Evolutionary conservation across 768 basidiomycete genomes (phyloP).

Genomic region (Psilocybe sp.): DNA sequence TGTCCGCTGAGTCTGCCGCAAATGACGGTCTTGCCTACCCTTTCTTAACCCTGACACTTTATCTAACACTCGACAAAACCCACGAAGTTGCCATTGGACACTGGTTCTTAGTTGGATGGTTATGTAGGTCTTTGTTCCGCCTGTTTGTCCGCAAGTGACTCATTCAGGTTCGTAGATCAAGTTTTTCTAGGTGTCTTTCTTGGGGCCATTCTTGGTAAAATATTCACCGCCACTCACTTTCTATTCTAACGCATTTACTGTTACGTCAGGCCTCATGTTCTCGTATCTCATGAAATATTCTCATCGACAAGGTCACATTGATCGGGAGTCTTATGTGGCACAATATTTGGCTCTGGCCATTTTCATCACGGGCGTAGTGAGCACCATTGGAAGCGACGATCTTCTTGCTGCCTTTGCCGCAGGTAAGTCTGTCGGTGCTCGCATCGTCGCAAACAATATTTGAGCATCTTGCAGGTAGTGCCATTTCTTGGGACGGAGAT

Average conservation of each 20-base stretch:
- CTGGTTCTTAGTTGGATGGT: conserved; percentile 86
- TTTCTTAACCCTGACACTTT: conserved; percentile 83
- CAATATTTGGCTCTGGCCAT: conserved; percentile 76
- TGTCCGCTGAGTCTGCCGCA: conserved; percentile 88
- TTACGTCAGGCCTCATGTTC: conserved; percentile 52
- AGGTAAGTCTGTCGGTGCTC: conserved; percentile 34
- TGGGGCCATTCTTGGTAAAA: conserved; percentile 54
- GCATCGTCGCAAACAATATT: neutral
- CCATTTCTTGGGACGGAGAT: conserved; percentile 90
- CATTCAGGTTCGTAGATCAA: conserved; percentile 50
- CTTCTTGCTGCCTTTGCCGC: conserved; percentile 87
- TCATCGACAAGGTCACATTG: conserved; percentile 25
- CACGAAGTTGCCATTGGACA: conserved; percentile 64
- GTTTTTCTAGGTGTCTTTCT: conserved; percentile 72
- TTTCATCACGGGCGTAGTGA: conserved; percentile 74
- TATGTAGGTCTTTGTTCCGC: conserved; percentile 47
- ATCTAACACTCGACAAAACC: conserved; percentile 72
- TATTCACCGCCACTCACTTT: neutral
- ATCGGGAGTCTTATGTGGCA: conserved; percentile 76
- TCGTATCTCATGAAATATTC: conserved; percentile 65
- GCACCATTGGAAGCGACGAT: conserved; percentile 82
- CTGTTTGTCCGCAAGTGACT: neutral
- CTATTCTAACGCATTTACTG: neutral
- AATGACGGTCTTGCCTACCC: conserved; percentile 97
- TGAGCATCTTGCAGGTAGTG: conserved; percentile 49